Evolutionary conservation across 2,329 filamentous ascomycete species (phyloP).

Genomic region (Rutstroemia sydowiana): DNA sequence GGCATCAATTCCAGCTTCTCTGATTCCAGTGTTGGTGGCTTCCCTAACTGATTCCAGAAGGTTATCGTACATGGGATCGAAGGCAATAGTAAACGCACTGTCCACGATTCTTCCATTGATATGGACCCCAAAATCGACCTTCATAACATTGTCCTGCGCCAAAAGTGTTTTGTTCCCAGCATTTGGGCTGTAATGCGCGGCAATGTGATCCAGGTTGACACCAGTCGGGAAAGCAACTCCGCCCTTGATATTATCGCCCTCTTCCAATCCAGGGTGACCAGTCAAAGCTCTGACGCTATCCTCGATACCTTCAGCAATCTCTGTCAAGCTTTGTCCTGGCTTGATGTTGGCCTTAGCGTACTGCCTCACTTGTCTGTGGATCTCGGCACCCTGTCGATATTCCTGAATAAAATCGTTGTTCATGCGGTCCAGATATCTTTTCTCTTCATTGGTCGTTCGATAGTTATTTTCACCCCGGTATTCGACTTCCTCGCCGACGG

Average conservation of each 20-base stretch:
- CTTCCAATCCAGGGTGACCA: slow-evolving; percentile 67
- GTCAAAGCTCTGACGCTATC: slow-evolving; percentile 70
- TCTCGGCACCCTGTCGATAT: slow-evolving; percentile 78
- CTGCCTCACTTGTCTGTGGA: slow-evolving; percentile 80
- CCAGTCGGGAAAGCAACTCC: slow-evolving; percentile 86
- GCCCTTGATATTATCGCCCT: slow-evolving; percentile 70
- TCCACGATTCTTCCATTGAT: slow-evolving; percentile 66
- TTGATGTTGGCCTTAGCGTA: slow-evolving; percentile 75
- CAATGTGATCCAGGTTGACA: slow-evolving; percentile 75
- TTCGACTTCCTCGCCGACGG: slow-evolving; percentile 69
- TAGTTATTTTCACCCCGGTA: slow-evolving; percentile 71
- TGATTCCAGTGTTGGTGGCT: slow-evolving; percentile 68
- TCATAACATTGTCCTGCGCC: slow-evolving; percentile 62
- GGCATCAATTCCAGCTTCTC: slow-evolving; percentile 87
- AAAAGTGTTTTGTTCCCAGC: slow-evolving; percentile 72
- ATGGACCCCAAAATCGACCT: slow-evolving; percentile 66
- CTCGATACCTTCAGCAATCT: slow-evolving; percentile 84
- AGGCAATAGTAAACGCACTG: slow-evolving; percentile 62
- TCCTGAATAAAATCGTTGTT: slow-evolving; percentile 73
- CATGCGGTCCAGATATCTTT: slow-evolving; percentile 73
- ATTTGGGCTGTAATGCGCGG: slow-evolving; percentile 82
- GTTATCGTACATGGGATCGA: slow-evolving; percentile 62
- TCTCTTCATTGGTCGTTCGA: slow-evolving; percentile 78
- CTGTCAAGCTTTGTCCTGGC: slow-evolving; percentile 71
- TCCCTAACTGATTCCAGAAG: slow-evolving; percentile 59